phyloP scores from a whole-genome alignment of 352 stramenopile genomes.

The Phytophthora sp. region DNA sequence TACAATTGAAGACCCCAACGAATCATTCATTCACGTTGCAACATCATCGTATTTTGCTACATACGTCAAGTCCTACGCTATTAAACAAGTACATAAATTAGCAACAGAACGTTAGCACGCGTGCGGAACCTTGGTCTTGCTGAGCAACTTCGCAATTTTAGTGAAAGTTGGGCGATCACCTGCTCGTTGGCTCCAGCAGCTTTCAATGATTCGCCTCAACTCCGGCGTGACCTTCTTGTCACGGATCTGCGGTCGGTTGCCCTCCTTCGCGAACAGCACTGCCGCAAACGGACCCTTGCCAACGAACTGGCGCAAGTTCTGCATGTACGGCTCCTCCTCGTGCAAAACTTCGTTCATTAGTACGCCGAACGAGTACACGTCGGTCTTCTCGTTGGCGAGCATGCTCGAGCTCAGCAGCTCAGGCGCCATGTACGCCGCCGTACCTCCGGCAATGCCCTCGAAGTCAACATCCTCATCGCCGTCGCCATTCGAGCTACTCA shows the following conservation, averaged over 20 bases:
- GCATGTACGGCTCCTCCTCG: conserved; percentile 50
- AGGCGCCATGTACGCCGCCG: conserved; percentile 60
- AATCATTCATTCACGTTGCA: too few relatives aligned
- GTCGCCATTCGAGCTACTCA: conserved; percentile 9
- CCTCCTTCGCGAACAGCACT: conserved; percentile 34
- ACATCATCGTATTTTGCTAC: too few relatives aligned
- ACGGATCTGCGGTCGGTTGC: conserved; percentile 26
- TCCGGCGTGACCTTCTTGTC: conserved; percentile 17
- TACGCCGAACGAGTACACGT: conserved; percentile 50
- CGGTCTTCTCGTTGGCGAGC: conserved; percentile 39
- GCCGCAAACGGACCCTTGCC: conserved; percentile 40
- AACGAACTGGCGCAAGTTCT: conserved; percentile 40
- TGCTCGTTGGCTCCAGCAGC: conserved; percentile 7
- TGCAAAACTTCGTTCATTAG: conserved; percentile 51
- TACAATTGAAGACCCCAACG: too few relatives aligned
- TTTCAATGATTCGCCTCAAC: conserved; percentile 5
- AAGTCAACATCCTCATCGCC: conserved; percentile 28
- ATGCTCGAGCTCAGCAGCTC: conserved; percentile 36
- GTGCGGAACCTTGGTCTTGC: conserved; percentile 3
- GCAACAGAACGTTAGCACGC: too few relatives aligned
- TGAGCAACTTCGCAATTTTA: conserved; percentile 1
- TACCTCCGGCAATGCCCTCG: conserved; percentile 42
- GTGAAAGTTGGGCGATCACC: conserved; percentile 8
- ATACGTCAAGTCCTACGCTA: too few relatives aligned
- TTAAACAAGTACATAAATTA: too few relatives aligned